Evolutionary conservation across 345 rosid species (phyloP).

Genomic region (Lepidium didymum): DNA sequence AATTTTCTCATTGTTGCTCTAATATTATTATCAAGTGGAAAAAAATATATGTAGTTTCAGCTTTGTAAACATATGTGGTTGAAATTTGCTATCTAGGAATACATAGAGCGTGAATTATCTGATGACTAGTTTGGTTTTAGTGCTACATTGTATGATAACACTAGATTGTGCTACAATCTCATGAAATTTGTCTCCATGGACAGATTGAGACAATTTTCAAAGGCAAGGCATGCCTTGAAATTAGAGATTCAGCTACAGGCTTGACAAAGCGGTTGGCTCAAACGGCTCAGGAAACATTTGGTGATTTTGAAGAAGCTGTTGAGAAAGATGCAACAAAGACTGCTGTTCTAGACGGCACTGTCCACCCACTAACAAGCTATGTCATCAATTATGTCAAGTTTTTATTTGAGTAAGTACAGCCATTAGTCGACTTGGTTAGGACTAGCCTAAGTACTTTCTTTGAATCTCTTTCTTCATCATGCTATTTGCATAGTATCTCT

Average conservation of each 20-base stretch:
- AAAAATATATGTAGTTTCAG: background rate
- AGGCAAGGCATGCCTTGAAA: constrained; percentile 81
- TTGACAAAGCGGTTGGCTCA: constrained; percentile 85
- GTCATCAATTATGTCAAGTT: constrained; percentile 96
- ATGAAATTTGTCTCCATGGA: constrained; percentile 16
- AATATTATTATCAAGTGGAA: background rate
- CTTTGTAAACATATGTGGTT: background rate
- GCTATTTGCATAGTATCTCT: background rate
- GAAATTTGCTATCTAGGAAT: background rate
- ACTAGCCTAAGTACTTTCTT: background rate
- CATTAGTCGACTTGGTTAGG: background rate
- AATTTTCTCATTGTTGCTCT: background rate
- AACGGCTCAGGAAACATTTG: constrained; percentile 93
- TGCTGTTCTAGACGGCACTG: constrained; percentile 89
- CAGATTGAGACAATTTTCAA: constrained; percentile 78
- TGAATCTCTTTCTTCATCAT: background rate
- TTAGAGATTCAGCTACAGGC: constrained; percentile 79
- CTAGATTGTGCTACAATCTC: background rate
- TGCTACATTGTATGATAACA: background rate
- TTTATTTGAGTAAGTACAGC: constrained; percentile 80
- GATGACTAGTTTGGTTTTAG: background rate
- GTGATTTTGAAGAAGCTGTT: constrained; percentile 98
- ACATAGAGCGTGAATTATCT: background rate
- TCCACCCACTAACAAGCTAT: constrained; percentile 96
- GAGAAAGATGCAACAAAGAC: constrained; percentile 97